Base-by-base conservation (phyloP, 2,329 filamentous ascomycete genomes). In the Periconia digitata region DNA sequence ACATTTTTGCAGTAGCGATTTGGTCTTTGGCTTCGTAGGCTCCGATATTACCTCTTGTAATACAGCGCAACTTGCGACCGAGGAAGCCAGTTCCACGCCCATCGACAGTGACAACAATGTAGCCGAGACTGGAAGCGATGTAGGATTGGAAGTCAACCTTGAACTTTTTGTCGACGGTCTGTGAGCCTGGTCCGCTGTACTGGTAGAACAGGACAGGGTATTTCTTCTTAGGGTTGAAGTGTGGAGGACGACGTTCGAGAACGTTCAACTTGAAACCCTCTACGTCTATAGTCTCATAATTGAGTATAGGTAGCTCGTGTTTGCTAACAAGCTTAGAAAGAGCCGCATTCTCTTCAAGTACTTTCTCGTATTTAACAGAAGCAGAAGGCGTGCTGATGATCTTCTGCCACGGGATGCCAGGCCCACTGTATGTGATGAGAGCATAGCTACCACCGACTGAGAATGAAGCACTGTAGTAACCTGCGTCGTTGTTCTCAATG, bases 171-270 rank as follows among this genome's bases (percentile, higher is more conserved):
- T 83, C 79, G 2, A 99, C 94, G 7, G 82, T 83, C 69, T 99
- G 95, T 16, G 91, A 96, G n/a, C 88, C 90, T 0, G 94, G 94
- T 0, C 94, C 94, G 20, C 90, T 92, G 75, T 99, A 99, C 50
- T 96, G 86, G 63, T 89, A 87, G 78, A 99, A 99, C 4, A 99
- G 81, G 1, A 99, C 91, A 0, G 94, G 94, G 60, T 99, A 97
- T 66, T 88, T 85, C 73, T 89, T 92, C 60, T 84, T 85, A 16
- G 84, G 77, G 68, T 91, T 82, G 67, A 97, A 99, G 71, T 96
- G 87, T 1, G 92, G 88, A 6, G 94, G 94, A 0, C 90, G 87
- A 23, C 91, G 87, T 72, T 99, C 94, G 13, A 97, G 76, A 12
- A 87, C 79, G 50, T 88, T 84, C 15, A 89, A 73, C 16, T 85